A percentile compares a stretch with the other conserved stretches of the same genome.
phyloP scores from a whole-genome alignment of 768 basidiomycete genomes.

The Pilatotrama ljubarskyi region DNA sequence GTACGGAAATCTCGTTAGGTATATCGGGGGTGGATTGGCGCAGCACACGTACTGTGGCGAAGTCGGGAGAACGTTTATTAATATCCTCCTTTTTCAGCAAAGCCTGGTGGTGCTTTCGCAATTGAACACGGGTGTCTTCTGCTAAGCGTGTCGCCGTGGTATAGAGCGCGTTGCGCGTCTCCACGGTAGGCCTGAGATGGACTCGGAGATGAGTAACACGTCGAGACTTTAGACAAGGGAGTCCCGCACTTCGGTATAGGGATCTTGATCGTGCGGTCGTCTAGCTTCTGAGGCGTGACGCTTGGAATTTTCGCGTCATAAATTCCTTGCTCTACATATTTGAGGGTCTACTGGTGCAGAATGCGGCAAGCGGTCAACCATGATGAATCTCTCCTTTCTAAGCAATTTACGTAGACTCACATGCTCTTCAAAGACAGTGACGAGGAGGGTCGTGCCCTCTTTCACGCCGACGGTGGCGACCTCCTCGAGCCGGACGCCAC shows the following conservation, averaged over 20 bases:
- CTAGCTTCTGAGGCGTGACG: constrained; percentile 69
- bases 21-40: no score
- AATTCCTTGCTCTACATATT: constrained; percentile 71
- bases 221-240: not conserved
- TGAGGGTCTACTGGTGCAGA: constrained; percentile 61
- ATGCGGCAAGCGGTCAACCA: not conserved
- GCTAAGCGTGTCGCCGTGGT: constrained; percentile 59
- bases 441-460: constrained; percentile 70
- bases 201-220: not conserved
- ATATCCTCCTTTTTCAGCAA: constrained; percentile 71
- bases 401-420: constrained; percentile 43
- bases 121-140: constrained; percentile 73
- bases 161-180: constrained; percentile 59
- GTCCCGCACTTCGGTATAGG: constrained; percentile 72
- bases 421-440: constrained; percentile 78
- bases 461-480: constrained; percentile 79
- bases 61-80: constrained; percentile 64
- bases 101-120: constrained; percentile 68
- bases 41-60: constrained; percentile 72
- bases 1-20: no score
- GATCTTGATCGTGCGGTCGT: constrained; percentile 72
- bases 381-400: not conserved
- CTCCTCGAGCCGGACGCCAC: constrained; percentile 52
- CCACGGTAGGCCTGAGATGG: constrained; percentile 67
- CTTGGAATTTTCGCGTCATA: constrained; percentile 76